Evolutionary conservation across 2,329 filamentous ascomycete species (phyloP).

Genomic region (Fonsecaea pugnacius): DNA sequence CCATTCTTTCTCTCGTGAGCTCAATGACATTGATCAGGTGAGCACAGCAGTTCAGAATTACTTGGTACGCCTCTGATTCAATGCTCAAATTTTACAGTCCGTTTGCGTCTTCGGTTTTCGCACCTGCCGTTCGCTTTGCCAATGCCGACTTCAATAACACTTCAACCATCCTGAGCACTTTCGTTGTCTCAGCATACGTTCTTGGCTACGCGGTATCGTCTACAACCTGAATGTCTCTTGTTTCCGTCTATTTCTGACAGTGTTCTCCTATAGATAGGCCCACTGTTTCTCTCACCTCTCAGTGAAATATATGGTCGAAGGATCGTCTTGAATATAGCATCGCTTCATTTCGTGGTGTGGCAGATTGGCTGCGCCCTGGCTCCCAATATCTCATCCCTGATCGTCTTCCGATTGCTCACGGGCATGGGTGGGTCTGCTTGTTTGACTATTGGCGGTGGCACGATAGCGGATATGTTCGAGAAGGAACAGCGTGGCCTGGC

Average conservation of each 20-base stretch:
- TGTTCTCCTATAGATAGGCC: conserved; percentile 61
- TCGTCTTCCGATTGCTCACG: conserved; percentile 74
- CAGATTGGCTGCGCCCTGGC: conserved; percentile 54
- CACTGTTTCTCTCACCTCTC: conserved; percentile 72
- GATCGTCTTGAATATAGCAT: conserved; percentile 9
- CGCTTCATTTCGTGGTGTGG: conserved; percentile 19
- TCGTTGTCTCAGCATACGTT: conserved; percentile 66
- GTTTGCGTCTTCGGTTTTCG: conserved; percentile 65
- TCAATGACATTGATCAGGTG: conserved; percentile 23
- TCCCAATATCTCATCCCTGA: conserved; percentile 75
- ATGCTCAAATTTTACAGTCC: conserved; percentile 38
- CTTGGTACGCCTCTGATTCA: background rate
- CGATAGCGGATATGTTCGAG: conserved; percentile 73
- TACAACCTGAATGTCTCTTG: background rate
- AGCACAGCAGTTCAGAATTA: background rate
- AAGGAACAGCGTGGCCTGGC: conserved; percentile 68
- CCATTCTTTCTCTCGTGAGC: conserved; percentile 27
- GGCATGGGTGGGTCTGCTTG: conserved; percentile 60
- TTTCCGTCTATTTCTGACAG: background rate
- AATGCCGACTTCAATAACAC: conserved; percentile 63
- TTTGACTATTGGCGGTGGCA: conserved; percentile 70
- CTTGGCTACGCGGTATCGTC: conserved; percentile 44
- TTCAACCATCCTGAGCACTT: conserved; percentile 59
- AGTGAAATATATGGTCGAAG: conserved; percentile 68
- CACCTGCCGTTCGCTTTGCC: conserved; percentile 66